A percentile compares a stretch with the other conserved stretches of the same genome.
phyloP scores from a whole-genome alignment of 495 filamentous ascomycete genomes.

The Aspergillus ostianus region DNA sequence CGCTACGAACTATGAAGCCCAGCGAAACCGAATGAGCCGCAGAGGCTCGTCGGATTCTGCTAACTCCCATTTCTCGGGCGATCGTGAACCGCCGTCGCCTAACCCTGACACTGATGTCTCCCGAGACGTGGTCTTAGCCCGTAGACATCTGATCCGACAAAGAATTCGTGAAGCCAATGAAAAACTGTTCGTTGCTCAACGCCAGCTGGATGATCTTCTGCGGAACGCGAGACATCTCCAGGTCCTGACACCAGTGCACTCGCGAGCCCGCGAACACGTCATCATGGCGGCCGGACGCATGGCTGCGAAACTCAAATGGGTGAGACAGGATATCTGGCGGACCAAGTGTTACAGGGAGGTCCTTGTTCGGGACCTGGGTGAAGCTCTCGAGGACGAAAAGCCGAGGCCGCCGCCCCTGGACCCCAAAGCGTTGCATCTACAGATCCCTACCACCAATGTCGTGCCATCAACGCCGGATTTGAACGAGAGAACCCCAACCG shows the following conservation, averaged over 20 bases:
- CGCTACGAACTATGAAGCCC: conserved; percentile 80
- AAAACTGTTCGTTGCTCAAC: conserved; percentile 68
- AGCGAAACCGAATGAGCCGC: conserved; percentile 70
- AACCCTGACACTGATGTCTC: conserved; percentile 78
- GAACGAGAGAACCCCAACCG: background rate
- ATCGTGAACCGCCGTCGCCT: conserved; percentile 42
- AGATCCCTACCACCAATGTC: conserved; percentile 17
- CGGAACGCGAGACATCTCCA: conserved; percentile 92
- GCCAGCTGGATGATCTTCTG: conserved; percentile 75
- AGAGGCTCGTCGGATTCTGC: conserved; percentile 54
- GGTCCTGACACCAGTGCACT: conserved; percentile 83
- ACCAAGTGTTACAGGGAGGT: conserved; percentile 90
- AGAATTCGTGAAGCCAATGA: conserved; percentile 84
- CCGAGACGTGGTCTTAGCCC: conserved; percentile 75
- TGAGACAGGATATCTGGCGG: conserved; percentile 88
- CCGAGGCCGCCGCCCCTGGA: conserved; percentile 7
- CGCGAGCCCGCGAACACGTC: conserved; percentile 80
- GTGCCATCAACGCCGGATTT: conserved; percentile 1
- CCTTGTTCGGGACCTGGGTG: conserved; percentile 76
- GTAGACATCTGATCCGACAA: conserved; percentile 75
- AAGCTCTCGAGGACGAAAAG: conserved; percentile 50
- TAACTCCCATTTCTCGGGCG: conserved; percentile 26
- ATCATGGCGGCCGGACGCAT: conserved; percentile 80
- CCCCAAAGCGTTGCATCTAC: conserved; percentile 17
- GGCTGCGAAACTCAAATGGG: conserved; percentile 89